Evolutionary conservation across 2,329 filamentous ascomycete species (phyloP).

Genomic region (Coleophoma cylindrospora): DNA sequence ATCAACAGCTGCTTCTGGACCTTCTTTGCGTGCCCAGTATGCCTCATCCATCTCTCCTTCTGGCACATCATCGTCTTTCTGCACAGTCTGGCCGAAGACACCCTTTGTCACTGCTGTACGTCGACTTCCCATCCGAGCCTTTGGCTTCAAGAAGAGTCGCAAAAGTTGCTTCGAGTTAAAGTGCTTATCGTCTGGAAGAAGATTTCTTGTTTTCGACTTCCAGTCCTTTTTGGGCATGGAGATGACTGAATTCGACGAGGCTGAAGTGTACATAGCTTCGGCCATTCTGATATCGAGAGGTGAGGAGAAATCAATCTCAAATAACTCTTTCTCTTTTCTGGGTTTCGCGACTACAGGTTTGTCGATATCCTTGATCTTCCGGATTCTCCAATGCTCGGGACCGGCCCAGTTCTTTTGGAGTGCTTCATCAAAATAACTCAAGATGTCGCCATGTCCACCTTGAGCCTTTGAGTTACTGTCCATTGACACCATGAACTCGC

Average conservation of each 20-base stretch:
- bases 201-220: constrained; percentile 88
- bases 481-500: constrained; percentile 77
- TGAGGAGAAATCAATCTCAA: constrained; percentile 85
- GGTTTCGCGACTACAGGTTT: constrained; percentile 60
- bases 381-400: constrained; percentile 97
- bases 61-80: constrained; percentile 49
- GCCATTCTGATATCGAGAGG: constrained; percentile 67
- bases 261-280: constrained; percentile 76
- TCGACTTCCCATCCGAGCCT: constrained; percentile 71
- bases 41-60: constrained; percentile 87
- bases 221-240: constrained; percentile 89
- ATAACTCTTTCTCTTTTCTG: constrained; percentile 93
- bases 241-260: constrained; percentile 75
- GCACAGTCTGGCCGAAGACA: constrained; percentile 31
- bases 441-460: constrained; percentile 79
- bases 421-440: constrained; percentile 97
- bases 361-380: constrained; percentile 76
- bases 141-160: constrained; percentile 90
- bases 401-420: constrained; percentile 96
- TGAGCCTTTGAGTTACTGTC: constrained; percentile 61
- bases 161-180: constrained; percentile 92
- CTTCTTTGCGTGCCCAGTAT: constrained; percentile 79
- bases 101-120: constrained; percentile 44
- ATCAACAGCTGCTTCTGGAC: constrained; percentile 39
- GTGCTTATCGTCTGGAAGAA: constrained; percentile 95